Evolutionary conservation across 1,284 basidiomycete species (phyloP).

Genomic region (Trametes hirsuta): DNA sequence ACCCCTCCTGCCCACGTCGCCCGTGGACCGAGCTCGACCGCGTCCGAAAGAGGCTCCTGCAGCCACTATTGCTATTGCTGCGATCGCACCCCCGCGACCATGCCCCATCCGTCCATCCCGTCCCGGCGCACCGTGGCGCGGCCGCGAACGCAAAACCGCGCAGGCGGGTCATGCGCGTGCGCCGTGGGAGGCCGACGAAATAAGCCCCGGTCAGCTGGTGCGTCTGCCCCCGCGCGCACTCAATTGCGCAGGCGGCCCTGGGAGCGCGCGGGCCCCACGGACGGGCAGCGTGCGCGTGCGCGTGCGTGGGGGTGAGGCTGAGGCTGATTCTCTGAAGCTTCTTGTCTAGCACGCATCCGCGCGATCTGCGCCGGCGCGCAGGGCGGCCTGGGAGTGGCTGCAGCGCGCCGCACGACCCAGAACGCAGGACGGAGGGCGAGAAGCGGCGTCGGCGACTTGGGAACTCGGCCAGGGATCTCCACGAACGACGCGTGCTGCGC

Average conservation of each 20-base stretch:
- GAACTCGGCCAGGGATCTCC: conserved; percentile 8
- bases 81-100: conserved; percentile 4
- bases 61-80: conserved; percentile 5
- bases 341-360: neutral
- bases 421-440: neutral
- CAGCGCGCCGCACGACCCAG: neutral
- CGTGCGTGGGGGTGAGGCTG: neutral
- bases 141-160: neutral
- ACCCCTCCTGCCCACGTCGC: neutral
- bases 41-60: conserved; percentile 5
- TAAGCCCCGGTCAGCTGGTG: conserved; percentile 14
- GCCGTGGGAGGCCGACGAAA: conserved; percentile 16
- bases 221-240: conserved; percentile 10
- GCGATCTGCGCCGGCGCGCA: conserved; percentile 1
- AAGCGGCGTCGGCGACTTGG: conserved; percentile 7
- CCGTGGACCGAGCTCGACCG: neutral
- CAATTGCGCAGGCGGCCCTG: conserved; percentile 8
- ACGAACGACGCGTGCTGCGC: neutral
- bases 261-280: neutral
- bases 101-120: conserved; percentile 7
- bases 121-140: conserved; percentile 5
- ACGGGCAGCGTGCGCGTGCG: neutral
- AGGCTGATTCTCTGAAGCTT: conserved; percentile 1
- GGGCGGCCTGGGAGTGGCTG: neutral
- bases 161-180: conserved; percentile 6